Evolutionary conservation across 2,329 filamentous ascomycete genomes (phyloP).

Genomic region (Aspergillus spinulosporus): DNA sequence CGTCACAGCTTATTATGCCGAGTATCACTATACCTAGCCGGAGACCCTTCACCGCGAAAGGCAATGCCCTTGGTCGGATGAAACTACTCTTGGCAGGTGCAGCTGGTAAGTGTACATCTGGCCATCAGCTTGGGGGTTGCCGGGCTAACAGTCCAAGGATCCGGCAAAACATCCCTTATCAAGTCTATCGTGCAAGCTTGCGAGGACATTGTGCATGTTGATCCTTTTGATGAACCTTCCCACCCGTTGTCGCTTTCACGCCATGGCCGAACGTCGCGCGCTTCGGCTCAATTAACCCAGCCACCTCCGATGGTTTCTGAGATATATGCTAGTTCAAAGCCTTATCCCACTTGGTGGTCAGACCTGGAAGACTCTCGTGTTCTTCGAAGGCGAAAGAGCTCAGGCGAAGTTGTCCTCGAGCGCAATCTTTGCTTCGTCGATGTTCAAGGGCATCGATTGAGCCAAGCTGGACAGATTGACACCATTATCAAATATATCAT

Average conservation of each 20-base stretch:
- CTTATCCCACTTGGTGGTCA: slow-evolving; percentile 88
- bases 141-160: slow-evolving; percentile 51
- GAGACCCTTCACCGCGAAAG: slow-evolving; percentile 83
- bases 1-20: slow-evolving; percentile 92
- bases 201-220: slow-evolving; percentile 91
- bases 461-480: slow-evolving; percentile 55
- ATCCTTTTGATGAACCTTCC: slow-evolving; percentile 52
- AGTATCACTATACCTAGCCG: slow-evolving; percentile 88
- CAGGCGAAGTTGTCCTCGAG: slow-evolving; percentile 76
- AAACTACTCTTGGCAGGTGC: slow-evolving; percentile 86
- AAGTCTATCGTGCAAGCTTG: slow-evolving; percentile 83
- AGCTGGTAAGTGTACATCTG: slow-evolving; percentile 56
- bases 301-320: slow-evolving; percentile 55
- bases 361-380: slow-evolving; percentile 68
- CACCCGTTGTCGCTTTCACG: slow-evolving; percentile 18
- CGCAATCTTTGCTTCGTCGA: slow-evolving; percentile 94
- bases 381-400: slow-evolving; percentile 66
- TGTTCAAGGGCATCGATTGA: slow-evolving; percentile 63
- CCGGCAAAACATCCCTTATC: slow-evolving; percentile 87
- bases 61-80: slow-evolving; percentile 78
- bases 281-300: slow-evolving; percentile 22
- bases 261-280: slow-evolving; percentile 25
- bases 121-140: not conserved
- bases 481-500: slow-evolving; percentile 71
- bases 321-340: slow-evolving; percentile 75